A percentile compares a stretch with the other conserved stretches of the same genome.
These are phyloP conservation scores for Aspergillus ellipticus DNA, from an alignment of 495 filamentous ascomycete genomes.

Conservation along the genomic window DNA sequence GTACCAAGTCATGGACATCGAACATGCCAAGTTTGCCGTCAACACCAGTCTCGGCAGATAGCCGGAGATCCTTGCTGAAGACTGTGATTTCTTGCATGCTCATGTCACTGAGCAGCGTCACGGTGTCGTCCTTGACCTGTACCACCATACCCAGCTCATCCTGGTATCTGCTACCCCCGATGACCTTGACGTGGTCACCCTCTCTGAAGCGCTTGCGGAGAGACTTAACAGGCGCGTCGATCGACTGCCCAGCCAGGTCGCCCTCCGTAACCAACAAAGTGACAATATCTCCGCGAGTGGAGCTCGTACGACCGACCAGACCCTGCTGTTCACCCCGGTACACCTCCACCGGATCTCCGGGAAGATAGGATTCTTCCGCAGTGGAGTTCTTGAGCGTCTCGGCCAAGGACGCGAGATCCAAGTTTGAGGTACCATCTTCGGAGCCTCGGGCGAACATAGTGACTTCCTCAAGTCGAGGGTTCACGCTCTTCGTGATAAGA, in stretches of 20 bases:
- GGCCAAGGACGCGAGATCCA: conserved; percentile 86
- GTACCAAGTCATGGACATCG: conserved; percentile 88
- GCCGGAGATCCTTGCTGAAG: conserved; percentile 93
- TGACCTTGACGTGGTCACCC: conserved; percentile 98
- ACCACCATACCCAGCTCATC: conserved; percentile 98
- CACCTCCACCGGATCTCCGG: conserved; percentile 91
- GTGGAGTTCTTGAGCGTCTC: conserved; percentile 77
- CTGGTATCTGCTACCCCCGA: conserved; percentile 86
- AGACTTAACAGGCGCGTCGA: conserved; percentile 89
- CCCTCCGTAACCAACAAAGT: conserved; percentile 84
- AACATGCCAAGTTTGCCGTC: conserved; percentile 76
- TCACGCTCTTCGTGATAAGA: conserved; percentile 79
- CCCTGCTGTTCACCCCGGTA: conserved; percentile 96
- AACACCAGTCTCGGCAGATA: conserved; percentile 85
- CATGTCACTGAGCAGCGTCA: conserved; percentile 88
- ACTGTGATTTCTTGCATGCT: conserved; percentile 92
- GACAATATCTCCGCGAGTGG: conserved; percentile 90
- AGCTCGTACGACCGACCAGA: conserved; percentile 75
- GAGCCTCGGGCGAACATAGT: conserved; percentile 83
- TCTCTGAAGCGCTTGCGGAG: conserved; percentile 89
- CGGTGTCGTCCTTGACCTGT: conserved; percentile 81
- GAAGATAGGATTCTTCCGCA: conserved; percentile 74
- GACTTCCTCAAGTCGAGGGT: conserved; percentile 91
- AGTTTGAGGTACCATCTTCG: conserved; percentile 87
- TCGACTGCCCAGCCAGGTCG: conserved; percentile 72